phyloP scores from a whole-genome alignment of 805 yeast genomes.

The Candida parachauliodes region DNA sequence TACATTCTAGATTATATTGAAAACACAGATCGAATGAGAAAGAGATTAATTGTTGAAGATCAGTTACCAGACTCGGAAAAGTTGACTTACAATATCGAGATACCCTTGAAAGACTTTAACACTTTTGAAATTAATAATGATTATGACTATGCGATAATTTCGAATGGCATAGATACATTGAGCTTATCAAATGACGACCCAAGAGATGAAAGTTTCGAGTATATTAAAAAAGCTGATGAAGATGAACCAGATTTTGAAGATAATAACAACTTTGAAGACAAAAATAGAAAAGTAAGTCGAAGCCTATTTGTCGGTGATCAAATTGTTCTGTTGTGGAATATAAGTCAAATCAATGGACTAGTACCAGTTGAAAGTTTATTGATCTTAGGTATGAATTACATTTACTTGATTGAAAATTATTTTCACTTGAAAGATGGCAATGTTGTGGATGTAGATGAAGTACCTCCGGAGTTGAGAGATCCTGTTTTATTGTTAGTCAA shows the following conservation, averaged over 20 bases:
- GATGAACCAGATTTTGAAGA: constrained; percentile 11
- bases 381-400: constrained; percentile 60
- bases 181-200: constrained; percentile 17
- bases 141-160: constrained; percentile 15
- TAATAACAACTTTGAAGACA: constrained; percentile 47
- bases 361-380: constrained; percentile 72
- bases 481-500: constrained; percentile 63
- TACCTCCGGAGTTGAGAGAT: constrained; percentile 60
- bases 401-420: constrained; percentile 69
- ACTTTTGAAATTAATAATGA: constrained; percentile 12
- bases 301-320: constrained; percentile 67
- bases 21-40: constrained; percentile 65
- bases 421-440: constrained; percentile 49
- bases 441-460: constrained; percentile 65
- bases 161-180: constrained; percentile 25
- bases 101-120: constrained; percentile 28
- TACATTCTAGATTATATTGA: constrained; percentile 68
- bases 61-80: constrained; percentile 44
- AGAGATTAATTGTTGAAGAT: constrained; percentile 53
- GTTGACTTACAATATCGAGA: constrained; percentile 37
- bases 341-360: constrained; percentile 72
- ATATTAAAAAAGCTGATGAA: constrained; percentile 33
- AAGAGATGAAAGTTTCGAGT: constrained; percentile 41
- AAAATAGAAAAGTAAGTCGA: constrained; percentile 69
- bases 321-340: constrained; percentile 70